Conservation (phyloP, 768 basidiomycete species). For the Leccinum uliginosum region DNA sequence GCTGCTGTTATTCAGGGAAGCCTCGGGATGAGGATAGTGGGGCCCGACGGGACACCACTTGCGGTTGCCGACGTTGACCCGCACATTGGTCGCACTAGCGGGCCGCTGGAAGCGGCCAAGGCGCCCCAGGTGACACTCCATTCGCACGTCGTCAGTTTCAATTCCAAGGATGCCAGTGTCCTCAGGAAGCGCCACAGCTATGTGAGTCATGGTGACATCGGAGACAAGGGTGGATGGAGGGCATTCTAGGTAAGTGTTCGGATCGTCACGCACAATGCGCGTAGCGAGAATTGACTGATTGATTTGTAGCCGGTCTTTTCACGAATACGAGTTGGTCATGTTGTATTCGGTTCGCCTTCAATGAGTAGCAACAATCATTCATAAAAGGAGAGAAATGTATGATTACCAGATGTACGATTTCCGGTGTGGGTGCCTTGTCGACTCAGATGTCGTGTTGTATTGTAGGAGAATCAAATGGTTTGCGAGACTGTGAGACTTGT, state of each 20-base stretch:
- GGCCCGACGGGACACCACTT: slow-evolving; percentile 8
- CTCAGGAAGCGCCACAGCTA: neutral
- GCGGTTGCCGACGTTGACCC: slow-evolving; percentile 5
- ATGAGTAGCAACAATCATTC: neutral
- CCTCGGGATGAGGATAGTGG: slow-evolving; percentile 12
- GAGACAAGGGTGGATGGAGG: neutral
- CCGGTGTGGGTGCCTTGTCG: neutral
- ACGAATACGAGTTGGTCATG: neutral
- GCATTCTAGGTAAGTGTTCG: neutral
- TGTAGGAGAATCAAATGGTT: neutral
- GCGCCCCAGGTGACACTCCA: slow-evolving; percentile 12
- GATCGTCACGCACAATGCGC: neutral
- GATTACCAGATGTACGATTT: neutral
- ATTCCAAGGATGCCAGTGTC: neutral
- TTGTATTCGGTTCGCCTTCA: neutral
- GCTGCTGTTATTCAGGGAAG: slow-evolving; percentile 2
- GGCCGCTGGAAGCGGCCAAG: slow-evolving; percentile 6
- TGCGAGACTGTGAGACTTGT: neutral
- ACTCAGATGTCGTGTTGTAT: neutral
- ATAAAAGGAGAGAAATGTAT: neutral
- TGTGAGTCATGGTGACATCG: slow-evolving; percentile 1
- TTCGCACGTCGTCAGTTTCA: slow-evolving; percentile 6
- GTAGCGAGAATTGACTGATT: neutral
- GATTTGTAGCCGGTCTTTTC: neutral
- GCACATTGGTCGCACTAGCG: neutral